Conservation (phyloP, 108 stramenopile genomes). For the Seminavis robusta region DNA sequence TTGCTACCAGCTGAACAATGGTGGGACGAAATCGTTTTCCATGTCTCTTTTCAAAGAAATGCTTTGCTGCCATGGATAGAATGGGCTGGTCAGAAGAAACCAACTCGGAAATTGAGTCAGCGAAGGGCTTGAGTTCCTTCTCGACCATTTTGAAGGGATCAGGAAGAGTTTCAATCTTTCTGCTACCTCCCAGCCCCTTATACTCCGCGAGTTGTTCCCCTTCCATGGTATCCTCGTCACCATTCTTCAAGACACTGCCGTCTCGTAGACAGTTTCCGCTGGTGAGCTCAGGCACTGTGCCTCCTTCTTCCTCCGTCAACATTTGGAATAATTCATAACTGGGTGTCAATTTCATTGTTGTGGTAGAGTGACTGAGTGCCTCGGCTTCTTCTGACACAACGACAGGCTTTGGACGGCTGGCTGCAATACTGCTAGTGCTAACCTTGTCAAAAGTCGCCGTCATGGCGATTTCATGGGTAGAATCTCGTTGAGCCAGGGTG, state of each 20-base stretch:
- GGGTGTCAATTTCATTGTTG: conserved; percentile 85
- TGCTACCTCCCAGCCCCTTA: conserved; percentile 49
- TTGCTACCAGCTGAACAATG: conserved; percentile 89
- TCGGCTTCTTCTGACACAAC: conserved; percentile 82
- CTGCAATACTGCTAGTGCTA: conserved; percentile 7
- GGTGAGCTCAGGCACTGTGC: conserved; percentile 39
- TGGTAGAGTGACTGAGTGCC: conserved; percentile 76
- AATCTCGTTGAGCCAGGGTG: too few relatives aligned
- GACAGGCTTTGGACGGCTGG: conserved; percentile 52
- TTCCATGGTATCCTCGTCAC: conserved; percentile 50
- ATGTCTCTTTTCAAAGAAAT: conserved; percentile 97
- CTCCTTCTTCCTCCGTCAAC: conserved; percentile 71
- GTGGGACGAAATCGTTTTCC: conserved; percentile 97
- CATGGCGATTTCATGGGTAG: too few relatives aligned
- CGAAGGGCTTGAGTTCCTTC: conserved; percentile 91
- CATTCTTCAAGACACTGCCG: conserved; percentile 43
- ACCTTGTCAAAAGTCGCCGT: too few relatives aligned
- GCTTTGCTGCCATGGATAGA: conserved; percentile 94
- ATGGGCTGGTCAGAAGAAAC: conserved; percentile 97
- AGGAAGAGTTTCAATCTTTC: conserved; percentile 66
- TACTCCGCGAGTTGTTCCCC: conserved; percentile 54
- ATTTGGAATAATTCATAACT: conserved; percentile 84
- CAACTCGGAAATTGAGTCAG: conserved; percentile 93
- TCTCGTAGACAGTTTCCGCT: conserved; percentile 75
- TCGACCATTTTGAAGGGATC: conserved; percentile 89